Conservation (phyloP, 208 protist genomes). For the Crithidia mellificae region DNA sequence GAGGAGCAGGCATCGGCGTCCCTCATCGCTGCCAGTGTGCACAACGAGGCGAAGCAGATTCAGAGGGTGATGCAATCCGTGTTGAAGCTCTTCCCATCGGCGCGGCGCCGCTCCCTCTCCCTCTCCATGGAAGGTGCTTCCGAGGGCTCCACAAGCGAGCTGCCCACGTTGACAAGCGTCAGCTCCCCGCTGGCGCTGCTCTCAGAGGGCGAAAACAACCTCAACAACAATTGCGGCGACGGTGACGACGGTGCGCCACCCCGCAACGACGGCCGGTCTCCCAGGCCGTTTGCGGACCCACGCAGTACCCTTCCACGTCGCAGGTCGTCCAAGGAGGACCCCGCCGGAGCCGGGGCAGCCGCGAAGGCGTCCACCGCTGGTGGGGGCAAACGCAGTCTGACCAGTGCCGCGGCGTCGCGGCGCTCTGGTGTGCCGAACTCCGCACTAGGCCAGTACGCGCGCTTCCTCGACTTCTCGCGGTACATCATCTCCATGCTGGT, state of each 20-base stretch:
- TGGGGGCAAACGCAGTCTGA: conserved; percentile 2
- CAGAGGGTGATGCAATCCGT: conserved; percentile 19
- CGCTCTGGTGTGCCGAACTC: conserved; percentile 1
- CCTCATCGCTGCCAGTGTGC: conserved; percentile 14
- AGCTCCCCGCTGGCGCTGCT: neutral
- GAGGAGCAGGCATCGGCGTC: conserved; percentile 13
- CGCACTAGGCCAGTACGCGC: conserved; percentile 10
- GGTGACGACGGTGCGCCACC: neutral
- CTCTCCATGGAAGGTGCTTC: conserved; percentile 6
- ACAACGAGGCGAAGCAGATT: conserved; percentile 20
- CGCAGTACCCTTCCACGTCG: neutral
- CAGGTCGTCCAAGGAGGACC: conserved; percentile 7
- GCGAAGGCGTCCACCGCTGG: neutral
- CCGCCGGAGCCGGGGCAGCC: neutral
- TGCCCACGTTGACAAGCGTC: conserved; percentile 6
- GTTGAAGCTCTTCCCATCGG: conserved; percentile 18
- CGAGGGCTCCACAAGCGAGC: conserved; percentile 20
- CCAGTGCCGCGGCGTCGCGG: conserved; percentile 1
- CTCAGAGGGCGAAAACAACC: conserved; percentile 5
- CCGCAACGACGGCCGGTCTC: neutral
- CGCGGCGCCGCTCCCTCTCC: conserved; percentile 10
- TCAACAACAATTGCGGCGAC: conserved; percentile 1
- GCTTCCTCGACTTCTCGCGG: conserved; percentile 31
- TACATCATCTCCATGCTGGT: conserved; percentile 24
- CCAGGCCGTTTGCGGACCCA: neutral